Evolutionary conservation across 257 asterid genomes (phyloP).

Genomic region (Primulina eburnea): DNA sequence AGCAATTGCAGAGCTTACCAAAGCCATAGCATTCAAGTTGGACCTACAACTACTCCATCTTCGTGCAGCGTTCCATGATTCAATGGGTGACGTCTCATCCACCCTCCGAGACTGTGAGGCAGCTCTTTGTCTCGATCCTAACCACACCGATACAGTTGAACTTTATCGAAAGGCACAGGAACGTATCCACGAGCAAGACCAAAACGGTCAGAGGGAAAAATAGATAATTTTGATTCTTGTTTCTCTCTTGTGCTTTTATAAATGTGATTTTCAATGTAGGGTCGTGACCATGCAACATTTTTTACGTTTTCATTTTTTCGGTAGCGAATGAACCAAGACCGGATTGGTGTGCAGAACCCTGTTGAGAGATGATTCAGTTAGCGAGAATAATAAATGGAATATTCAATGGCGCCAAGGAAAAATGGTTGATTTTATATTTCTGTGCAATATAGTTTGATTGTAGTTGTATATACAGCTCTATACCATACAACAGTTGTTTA

Average conservation of each 20-base stretch:
- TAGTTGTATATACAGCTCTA: not conserved
- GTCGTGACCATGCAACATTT: not conserved
- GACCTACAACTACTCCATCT: slow-evolving; percentile 87
- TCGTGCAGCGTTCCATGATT: slow-evolving; percentile 90
- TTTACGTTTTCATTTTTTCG: not conserved
- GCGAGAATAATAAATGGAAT: not conserved
- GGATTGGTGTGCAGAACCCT: not conserved
- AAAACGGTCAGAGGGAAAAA: slow-evolving; percentile 33
- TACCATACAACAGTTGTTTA: not conserved
- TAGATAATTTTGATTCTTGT: slow-evolving; percentile 1
- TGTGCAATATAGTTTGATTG: not conserved
- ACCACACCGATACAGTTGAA: slow-evolving; percentile 63
- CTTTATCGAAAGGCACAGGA: slow-evolving; percentile 56
- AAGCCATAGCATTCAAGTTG: slow-evolving; percentile 75
- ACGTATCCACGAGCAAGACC: slow-evolving; percentile 41
- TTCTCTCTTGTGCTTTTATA: not conserved
- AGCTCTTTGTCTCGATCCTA: slow-evolving; percentile 82
- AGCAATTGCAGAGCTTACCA: slow-evolving; percentile 78
- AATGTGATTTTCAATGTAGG: not conserved
- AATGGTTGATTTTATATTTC: not conserved
- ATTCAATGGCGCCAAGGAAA: not conserved
- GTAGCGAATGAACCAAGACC: not conserved
- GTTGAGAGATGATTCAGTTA: not conserved
- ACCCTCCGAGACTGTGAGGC: slow-evolving; percentile 86
- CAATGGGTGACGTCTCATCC: slow-evolving; percentile 56